phyloP scores from a whole-genome alignment of 257 asterid species.

The Lycium barbarum region DNA sequence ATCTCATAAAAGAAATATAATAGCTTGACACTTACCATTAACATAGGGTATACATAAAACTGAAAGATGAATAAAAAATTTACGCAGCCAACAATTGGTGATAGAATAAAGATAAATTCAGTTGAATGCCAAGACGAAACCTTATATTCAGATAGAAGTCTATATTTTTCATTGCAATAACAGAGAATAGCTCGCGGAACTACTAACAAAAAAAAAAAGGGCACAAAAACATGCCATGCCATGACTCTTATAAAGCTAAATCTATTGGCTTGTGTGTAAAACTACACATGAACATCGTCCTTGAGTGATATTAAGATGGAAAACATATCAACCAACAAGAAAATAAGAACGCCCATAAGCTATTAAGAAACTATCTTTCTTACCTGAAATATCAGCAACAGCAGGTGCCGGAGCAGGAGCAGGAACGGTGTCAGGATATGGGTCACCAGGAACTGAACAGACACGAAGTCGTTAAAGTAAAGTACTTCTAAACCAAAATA shows the following conservation, averaged over 20 bases:
- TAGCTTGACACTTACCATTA: conserved; percentile 5
- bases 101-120: conserved; percentile 4
- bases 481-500: background rate
- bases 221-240: conserved; percentile 8
- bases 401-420: conserved; percentile 82
- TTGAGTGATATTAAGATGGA: background rate
- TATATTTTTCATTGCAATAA: background rate
- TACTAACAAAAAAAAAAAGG: background rate
- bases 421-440: conserved; percentile 54
- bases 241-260: background rate
- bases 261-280: background rate
- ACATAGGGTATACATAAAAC: background rate
- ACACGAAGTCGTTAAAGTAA: background rate
- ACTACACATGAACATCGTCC: background rate
- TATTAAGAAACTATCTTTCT: conserved; percentile 34
- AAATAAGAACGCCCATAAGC: background rate
- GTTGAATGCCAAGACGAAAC: background rate
- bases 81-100: background rate
- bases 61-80: background rate
- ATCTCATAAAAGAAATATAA: background rate
- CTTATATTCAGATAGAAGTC: background rate
- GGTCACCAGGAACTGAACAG: conserved; percentile 86
- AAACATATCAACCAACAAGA: background rate
- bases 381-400: conserved; percentile 63
- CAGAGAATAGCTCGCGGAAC: background rate